A percentile compares a stretch with the other conserved stretches of the same genome.
These are phyloP conservation scores for Cylindrotheca fusiformis DNA, from an alignment of 108 stramenopile species.

Conservation along the genomic window DNA sequence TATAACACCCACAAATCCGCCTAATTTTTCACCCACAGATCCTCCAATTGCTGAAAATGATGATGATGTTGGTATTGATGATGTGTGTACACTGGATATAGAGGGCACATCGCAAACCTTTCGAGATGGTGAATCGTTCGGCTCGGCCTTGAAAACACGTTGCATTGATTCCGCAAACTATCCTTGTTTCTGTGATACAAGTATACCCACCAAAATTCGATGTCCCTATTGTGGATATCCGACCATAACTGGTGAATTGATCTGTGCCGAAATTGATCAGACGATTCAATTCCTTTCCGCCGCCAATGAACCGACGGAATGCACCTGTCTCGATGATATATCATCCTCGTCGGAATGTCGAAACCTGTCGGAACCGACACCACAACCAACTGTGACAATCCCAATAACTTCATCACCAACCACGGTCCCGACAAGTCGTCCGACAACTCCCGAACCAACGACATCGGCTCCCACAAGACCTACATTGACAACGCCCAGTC, in stretches of 20 bases:
- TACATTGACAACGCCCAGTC: not conserved
- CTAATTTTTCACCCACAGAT: no score
- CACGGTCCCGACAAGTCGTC: not conserved
- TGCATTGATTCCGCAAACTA: not conserved
- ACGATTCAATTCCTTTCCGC: not conserved
- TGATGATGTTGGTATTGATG: not conserved
- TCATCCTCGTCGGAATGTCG: not conserved
- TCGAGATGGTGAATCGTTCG: not conserved
- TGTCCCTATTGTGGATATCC: constrained; percentile 17
- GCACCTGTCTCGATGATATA: not conserved
- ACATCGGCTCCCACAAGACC: not conserved
- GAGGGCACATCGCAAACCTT: not conserved
- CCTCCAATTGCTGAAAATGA: not conserved
- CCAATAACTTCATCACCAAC: not conserved
- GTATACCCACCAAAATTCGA: not conserved
- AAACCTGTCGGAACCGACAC: not conserved
- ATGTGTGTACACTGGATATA: not conserved
- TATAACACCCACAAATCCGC: no score
- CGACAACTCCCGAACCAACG: not conserved
- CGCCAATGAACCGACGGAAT: not conserved
- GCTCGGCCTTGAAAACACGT: not conserved
- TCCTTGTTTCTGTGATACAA: constrained; percentile 22
- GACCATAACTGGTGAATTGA: constrained; percentile 1
- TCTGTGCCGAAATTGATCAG: not conserved
- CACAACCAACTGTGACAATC: not conserved